Evolutionary conservation across 225 moss, liverwort and hornwort genomes (phyloP), one percentile per base, ranked within the genome.

Genomic region (Polytrichum commune): DNA sequence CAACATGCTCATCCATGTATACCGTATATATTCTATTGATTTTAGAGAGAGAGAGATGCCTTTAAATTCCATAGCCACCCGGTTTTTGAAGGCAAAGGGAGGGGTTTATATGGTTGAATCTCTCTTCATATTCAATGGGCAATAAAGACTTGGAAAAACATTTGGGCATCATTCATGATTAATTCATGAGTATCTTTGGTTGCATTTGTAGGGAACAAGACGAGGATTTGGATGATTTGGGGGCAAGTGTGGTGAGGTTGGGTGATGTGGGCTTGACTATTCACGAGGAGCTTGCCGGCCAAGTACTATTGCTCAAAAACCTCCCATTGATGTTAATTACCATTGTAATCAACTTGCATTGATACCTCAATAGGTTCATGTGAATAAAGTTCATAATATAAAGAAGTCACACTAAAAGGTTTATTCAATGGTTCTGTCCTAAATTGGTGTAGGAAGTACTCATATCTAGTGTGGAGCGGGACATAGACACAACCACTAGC

Each of bases 251-350:
- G 20, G 77, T 83, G 7, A 72, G 82, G 0, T 58, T 96, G 35
- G 92, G 85, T 60, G 72, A 89, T 5, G 86, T 96, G 80, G 92
- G 96, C 53, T 77, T 92, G 78, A 82, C 93, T 3, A 93, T 96
- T 8, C 87, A 92, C 38, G 77, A 88, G 29, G 93, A 96, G 65
- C 75, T 96, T 24, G 56, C 66, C 6, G 75, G 74, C 24, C 96
- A 96, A 77, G 96, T 96, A 69, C 18, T 46, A 16, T 16, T 16
- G 4, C 13, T 46, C 13, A 46, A 46, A 46, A 46, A 16, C 13
- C 1, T 35, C 46, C 6, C 28, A 67, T 32, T 19, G 5, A 25
- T 18, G 8, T 26, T 56, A 8, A 22, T 57, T 35, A 10, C 18
- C 35, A 18, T 22, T 67, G 5, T 63, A 0, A 0, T 57, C 54